Evolutionary conservation across 352 stramenopile genomes (phyloP), one percentile per base, ranked within the genome.

Genomic region (Globisporangium perplexum): DNA sequence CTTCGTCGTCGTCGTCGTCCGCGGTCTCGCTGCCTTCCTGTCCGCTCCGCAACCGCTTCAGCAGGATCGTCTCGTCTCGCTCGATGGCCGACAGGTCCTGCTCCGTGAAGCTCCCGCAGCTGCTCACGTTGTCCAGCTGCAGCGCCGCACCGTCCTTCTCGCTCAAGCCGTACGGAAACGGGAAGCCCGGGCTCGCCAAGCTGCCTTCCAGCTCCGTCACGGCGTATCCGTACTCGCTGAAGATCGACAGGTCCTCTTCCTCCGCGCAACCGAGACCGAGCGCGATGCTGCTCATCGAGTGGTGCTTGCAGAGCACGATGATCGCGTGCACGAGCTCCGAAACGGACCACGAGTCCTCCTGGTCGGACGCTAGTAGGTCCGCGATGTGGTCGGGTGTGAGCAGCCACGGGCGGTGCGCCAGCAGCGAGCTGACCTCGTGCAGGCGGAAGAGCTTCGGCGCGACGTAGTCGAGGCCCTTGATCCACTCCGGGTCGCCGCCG

Each of bases 311-410:
- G 39, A 94, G 59, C 31, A 94, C 79, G 47, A 92, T 85, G 57
- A 94, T 90, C 7, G 84, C 84, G 53, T 95, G 84, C 33, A 93
- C 84, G 17, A 95, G 70, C 64, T 95, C 84, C 24, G 84, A 87
- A 11, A 93, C 80, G 2, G 84, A 95, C 84, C 84, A 95, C 60
- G 83, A 90, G 26, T 88, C 78, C 31, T 90, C 77, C 44, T 85
- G 73, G 33, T 89, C 71, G 2, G 76, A 85, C 10, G 65, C 66
- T 24, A 92, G 59, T 47, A 95, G 66, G 15, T 91, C 80, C 0
- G 74, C 74, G 30, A 95, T 84, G 48, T 95, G 82, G 6, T 90
- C 60, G 8, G 65, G 67, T 23, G 76, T 90, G 42, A 95, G 64
- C 38, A 95, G 67, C 85, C 85, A 95, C n/a, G 85, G 85, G 5